These are phyloP conservation scores for Phytopythium litorale DNA, from an alignment of 352 stramenopile species.

Conservation along the genomic window DNA sequence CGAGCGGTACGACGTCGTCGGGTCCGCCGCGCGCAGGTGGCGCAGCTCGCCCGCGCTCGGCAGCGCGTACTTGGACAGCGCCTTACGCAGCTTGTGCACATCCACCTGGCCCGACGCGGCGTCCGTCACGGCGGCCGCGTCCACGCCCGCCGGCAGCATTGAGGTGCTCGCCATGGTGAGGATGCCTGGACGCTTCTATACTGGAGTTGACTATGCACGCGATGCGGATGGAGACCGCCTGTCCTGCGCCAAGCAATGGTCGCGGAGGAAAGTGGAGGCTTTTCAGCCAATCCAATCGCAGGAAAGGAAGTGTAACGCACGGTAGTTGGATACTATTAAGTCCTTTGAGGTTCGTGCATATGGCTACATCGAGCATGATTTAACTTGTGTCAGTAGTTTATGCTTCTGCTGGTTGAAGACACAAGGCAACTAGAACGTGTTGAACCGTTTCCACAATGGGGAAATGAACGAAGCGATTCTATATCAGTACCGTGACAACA, in stretches of 20 bases:
- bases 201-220: neutral
- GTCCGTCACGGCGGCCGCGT: constrained; percentile 3
- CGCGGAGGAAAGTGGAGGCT: neutral
- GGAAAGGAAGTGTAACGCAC: neutral
- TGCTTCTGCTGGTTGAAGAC: neutral
- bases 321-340: neutral
- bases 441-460: neutral
- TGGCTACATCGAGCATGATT: neutral
- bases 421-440: neutral
- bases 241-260: constrained; percentile 7
- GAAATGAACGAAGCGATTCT: neutral
- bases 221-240: neutral
- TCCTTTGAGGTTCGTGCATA: neutral
- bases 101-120: constrained; percentile 20
- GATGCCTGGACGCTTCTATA: neutral
- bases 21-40: constrained; percentile 76
- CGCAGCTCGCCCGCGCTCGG: constrained; percentile 81
- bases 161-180: constrained; percentile 11
- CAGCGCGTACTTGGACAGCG: constrained; percentile 87
- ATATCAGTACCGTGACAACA: neutral
- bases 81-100: constrained; percentile 60
- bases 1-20: constrained; percentile 61
- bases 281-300: neutral
- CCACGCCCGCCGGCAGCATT: constrained; percentile 9
- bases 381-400: neutral